Evolutionary conservation across 2,329 filamentous ascomycete species (phyloP).

Genomic region (Botrytis cinerea): DNA sequence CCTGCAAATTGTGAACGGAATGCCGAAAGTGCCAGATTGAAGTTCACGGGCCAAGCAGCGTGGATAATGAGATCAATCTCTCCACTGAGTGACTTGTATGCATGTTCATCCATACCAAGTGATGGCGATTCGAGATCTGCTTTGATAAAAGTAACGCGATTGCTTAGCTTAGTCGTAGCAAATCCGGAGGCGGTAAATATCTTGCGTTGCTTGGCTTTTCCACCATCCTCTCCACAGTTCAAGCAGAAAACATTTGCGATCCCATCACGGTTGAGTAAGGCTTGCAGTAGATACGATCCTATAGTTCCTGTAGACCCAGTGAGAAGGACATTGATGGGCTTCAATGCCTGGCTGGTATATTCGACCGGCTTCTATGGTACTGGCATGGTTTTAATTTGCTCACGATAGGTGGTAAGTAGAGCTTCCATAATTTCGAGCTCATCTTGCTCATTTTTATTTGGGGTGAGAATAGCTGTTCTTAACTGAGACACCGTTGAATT

Average conservation of each 20-base stretch:
- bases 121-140: conserved; percentile 49
- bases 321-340: conserved; percentile 38
- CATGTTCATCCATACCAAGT: conserved; percentile 48
- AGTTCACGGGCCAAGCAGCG: conserved; percentile 45
- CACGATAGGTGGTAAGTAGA: neutral
- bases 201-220: conserved; percentile 10
- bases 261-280: conserved; percentile 38
- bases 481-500: conserved; percentile 10
- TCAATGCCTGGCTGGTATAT: neutral
- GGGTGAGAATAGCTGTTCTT: neutral
- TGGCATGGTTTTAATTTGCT: neutral
- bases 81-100: conserved; percentile 27
- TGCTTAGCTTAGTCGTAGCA: conserved; percentile 39
- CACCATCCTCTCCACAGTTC: conserved; percentile 43
- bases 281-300: conserved; percentile 49
- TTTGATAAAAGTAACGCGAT: conserved; percentile 49
- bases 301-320: conserved; percentile 53
- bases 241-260: conserved; percentile 49
- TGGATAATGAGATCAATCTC: conserved; percentile 30
- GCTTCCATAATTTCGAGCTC: neutral
- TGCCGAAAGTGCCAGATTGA: conserved; percentile 40
- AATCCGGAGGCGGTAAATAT: conserved; percentile 45
- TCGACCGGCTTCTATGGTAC: neutral
- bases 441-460: neutral
- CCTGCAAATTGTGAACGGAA: conserved; percentile 44